Evolutionary conservation across 441 rosid genomes (phyloP), one percentile per base, ranked within the genome.

Genomic region (Corymbia calophylla): DNA sequence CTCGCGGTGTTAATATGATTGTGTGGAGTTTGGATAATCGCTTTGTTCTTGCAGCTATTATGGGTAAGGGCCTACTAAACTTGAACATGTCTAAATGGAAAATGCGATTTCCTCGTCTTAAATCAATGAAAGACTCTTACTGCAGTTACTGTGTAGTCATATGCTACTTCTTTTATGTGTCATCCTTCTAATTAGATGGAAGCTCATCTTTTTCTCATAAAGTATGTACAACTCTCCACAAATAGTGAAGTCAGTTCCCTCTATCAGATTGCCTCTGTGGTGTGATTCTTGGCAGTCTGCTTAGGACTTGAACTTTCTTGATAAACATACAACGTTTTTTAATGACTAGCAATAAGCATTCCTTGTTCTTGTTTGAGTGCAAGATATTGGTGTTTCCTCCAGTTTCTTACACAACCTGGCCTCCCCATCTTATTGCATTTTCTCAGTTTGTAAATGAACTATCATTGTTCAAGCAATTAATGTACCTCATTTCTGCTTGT

Each of bases 1-100:
- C 99, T 89, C 99, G 99, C 62, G 99, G 99, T 90, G 99, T 98
- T 88, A 98, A 97, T 93, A 98, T 97, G 99, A 96, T 98, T 54
- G 95, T 94, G 39, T 97, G 99, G 99, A 98, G 99, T 94, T 94
- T 98, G 87, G 99, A 98, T 93, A 97, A 98, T 94, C 98, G 99
- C 89, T 98, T 98, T 94, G 99, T 98, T 90, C 99, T 98, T 92
- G 99, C 99, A 55, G 99, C 99, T 90, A 96, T 96, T 77, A 97
- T 98, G 99, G 99, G 99, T 98, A 97, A 93, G 87, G 89, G 91
- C 87, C 64, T 88, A 87, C 56, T 51, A 23, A 60, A 53, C 44
- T 89, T 47, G 47, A 53, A 87, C 53, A 35, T 35, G 70, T 66
- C 53, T 35, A 48, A 31, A 86, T 35, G 87, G 87, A 86, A 55